Evolutionary conservation across 176 grass and related monocot species (phyloP).

Genomic region (Aegilops umbellulata): DNA sequence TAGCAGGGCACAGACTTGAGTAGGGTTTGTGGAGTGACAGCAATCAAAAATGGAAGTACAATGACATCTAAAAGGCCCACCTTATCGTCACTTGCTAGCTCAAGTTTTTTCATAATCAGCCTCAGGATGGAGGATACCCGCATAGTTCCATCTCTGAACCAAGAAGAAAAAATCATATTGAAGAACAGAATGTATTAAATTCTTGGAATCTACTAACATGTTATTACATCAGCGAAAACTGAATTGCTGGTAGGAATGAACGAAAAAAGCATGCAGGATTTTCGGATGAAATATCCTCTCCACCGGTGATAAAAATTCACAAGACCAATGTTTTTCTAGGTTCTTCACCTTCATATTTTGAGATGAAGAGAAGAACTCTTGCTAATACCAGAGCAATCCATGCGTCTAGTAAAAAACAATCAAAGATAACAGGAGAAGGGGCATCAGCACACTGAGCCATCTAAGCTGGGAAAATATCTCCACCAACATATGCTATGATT

Average conservation of each 20-base stretch:
- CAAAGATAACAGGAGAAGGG: not conserved
- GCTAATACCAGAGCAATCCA: not conserved
- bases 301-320: not conserved
- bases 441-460: not conserved
- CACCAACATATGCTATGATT: not conserved
- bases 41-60: slow-evolving; percentile 1
- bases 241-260: not conserved
- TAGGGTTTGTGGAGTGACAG: not conserved
- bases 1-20: not conserved
- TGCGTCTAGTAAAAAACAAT: not conserved
- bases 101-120: slow-evolving; percentile 71
- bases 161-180: slow-evolving; percentile 13
- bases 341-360: not conserved
- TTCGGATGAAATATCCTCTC: not conserved
- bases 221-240: not conserved
- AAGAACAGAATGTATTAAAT: slow-evolving; percentile 4
- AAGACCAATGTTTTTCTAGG: not conserved
- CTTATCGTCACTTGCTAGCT: slow-evolving; percentile 71
- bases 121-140: slow-evolving; percentile 70
- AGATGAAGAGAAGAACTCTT: not conserved
- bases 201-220: not conserved
- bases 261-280: not conserved
- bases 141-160: slow-evolving; percentile 67
- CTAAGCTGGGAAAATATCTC: slow-evolving; percentile 11
- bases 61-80: slow-evolving; percentile 31